Evolutionary conservation across 2,329 filamentous ascomycete genomes (phyloP), one percentile per base, ranked within the genome.

Genomic region (Cercospora sp.): DNA sequence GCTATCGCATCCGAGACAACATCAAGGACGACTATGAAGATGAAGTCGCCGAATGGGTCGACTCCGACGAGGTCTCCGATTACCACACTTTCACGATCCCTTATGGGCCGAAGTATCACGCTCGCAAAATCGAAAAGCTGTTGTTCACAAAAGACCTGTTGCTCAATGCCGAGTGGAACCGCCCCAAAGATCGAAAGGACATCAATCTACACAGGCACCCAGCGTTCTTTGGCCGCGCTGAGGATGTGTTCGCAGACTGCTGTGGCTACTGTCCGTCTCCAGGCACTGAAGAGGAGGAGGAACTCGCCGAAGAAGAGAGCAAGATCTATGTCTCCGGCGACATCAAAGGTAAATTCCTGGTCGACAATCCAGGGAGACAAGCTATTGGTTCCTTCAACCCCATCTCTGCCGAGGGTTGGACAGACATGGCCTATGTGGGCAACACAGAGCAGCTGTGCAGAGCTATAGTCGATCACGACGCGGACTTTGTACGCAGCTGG

Each of bases 151-250:
- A 91, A 70, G 93, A 96, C 76, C 78, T 96, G 18, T 83, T 96
- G 7, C 85, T 96, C 18, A 95, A 96, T 73, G 91, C 91, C 0
- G 91, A 96, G 76, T 96, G 93, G 92, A 96, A 95, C 73, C 88
- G 90, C 70, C 83, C 86, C 0, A 88, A 91, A 69, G 89, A 93
- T 51, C 87, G 92, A n/a, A 60, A 55, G 9, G 83, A 89, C 28
- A 89, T 94, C 1, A 87, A 92, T 69, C 83, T 96, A 5, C 93
- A 96, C 79, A 87, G 93, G 1, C 93, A 96, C 74, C 92, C 93
- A 3, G 91, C 91, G 12, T 96, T 96, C 78, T 94, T 96, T 74
- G 92, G 93, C 0, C 86, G 87, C 31, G 87, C 90, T 5, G 83
- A 89, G 65, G 90, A 95, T 78, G 86, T 95, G 7, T 86, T 94